phyloP scores from a whole-genome alignment of 1,284 basidiomycete species.

The Heterobasidion irregulare region DNA sequence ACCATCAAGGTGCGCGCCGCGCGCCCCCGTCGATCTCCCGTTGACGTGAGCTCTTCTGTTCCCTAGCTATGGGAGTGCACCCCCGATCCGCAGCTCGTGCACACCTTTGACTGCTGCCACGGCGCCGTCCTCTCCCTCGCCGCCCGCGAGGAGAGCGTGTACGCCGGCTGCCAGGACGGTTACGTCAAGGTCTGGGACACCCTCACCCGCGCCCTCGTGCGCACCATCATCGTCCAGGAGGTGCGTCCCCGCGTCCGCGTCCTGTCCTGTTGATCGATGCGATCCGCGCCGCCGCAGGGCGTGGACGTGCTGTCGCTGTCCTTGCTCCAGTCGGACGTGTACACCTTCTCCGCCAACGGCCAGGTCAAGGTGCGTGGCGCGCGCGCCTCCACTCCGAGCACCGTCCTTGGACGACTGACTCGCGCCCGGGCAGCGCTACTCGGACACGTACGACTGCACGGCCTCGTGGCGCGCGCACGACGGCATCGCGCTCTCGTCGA shows the following conservation, averaged over 20 bases:
- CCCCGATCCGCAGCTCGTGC: constrained; percentile 33
- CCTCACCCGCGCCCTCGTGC: constrained; percentile 79
- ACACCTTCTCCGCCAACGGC: constrained; percentile 80
- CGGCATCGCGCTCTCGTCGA: constrained; percentile 76
- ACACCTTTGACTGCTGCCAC: constrained; percentile 57
- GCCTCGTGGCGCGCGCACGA: constrained; percentile 76
- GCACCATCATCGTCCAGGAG: constrained; percentile 82
- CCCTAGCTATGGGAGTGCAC: constrained; percentile 69
- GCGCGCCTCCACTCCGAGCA: neutral
- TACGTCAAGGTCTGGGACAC: constrained; percentile 89
- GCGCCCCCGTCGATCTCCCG: neutral
- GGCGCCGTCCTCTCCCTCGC: constrained; percentile 79
- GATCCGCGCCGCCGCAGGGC: constrained; percentile 29
- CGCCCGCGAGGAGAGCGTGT: constrained; percentile 73
- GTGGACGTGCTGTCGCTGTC: constrained; percentile 77
- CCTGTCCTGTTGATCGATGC: neutral
- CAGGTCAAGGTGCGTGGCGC: constrained; percentile 58
- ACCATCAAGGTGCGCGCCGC: constrained; percentile 60
- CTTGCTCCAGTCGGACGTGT: constrained; percentile 69
- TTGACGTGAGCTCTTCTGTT: constrained; percentile 2
- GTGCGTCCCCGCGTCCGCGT: constrained; percentile 25
- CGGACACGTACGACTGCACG: constrained; percentile 75
- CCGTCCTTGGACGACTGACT: neutral
- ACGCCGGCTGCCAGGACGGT: constrained; percentile 91
- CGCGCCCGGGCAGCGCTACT: constrained; percentile 50